Conservation (phyloP, 2,329 filamentous ascomycete genomes). For the Phialophora chinensis region DNA sequence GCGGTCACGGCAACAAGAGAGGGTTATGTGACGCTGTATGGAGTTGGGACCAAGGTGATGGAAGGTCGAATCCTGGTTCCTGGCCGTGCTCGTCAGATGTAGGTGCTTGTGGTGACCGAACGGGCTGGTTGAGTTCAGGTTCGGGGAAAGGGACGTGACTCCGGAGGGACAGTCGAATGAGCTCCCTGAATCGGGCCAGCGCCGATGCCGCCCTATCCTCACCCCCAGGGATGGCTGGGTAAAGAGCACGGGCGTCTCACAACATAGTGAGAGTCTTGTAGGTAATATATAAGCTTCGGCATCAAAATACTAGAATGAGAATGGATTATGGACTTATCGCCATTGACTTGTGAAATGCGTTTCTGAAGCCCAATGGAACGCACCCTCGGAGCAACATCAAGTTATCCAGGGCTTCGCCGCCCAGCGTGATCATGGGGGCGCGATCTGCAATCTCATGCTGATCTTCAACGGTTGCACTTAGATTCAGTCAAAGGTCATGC, state of each 20-base stretch:
- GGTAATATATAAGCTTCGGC: neutral
- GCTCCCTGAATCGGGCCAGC: neutral
- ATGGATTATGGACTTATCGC: too few species aligned
- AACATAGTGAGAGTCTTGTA: neutral
- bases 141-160: neutral
- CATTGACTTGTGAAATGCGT: too few species aligned
- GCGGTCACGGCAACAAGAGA: neutral
- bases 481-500: too few species aligned
- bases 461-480: too few species aligned
- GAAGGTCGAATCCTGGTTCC: slow-evolving; percentile 18
- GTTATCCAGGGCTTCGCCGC: too few species aligned
- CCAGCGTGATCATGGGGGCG: too few species aligned
- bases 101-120: neutral
- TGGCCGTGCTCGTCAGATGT: neutral
- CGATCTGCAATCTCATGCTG: too few species aligned
- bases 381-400: too few species aligned
- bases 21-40: slow-evolving; percentile 9
- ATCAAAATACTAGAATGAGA: too few species aligned
- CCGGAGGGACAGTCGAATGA: neutral
- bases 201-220: neutral
- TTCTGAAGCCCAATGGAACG: too few species aligned
- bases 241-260: neutral
- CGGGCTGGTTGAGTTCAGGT: neutral
- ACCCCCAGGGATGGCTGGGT: neutral
- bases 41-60: slow-evolving; percentile 11